A percentile compares a stretch with the other conserved stretches of the same genome.
Conservation (phyloP, 75 land plant genomes). For the Chamaecyparis obtusa region DNA sequence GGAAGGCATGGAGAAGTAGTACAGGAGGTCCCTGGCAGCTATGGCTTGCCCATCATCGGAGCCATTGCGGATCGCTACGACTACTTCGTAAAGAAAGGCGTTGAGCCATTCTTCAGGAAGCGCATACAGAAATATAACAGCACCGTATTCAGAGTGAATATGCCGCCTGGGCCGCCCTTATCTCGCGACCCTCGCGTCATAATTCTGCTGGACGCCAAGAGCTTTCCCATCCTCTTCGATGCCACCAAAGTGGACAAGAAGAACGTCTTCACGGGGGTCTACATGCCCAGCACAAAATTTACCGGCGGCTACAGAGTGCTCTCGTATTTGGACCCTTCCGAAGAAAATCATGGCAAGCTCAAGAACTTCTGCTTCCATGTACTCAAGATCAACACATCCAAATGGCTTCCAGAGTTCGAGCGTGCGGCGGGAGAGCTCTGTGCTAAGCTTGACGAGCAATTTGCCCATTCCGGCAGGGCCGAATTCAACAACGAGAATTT, state of each 20-base stretch:
- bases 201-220: constrained; percentile 37
- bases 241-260: constrained; percentile 37
- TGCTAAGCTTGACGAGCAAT: too few relatives aligned
- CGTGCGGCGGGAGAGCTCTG: background rate
- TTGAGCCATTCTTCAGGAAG: constrained; percentile 15
- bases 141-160: too few relatives aligned
- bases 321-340: constrained; percentile 26
- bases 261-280: constrained; percentile 31
- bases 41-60: too few relatives aligned
- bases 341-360: constrained; percentile 10
- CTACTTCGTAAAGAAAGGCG: too few relatives aligned
- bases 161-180: constrained; percentile 32
- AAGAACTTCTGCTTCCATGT: background rate
- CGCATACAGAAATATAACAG: constrained; percentile 12
- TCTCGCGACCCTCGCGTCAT: constrained; percentile 33
- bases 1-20: too few relatives aligned
- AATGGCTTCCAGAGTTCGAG: constrained; percentile 15
- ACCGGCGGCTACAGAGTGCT: constrained; percentile 29
- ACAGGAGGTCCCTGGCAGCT: too few relatives aligned
- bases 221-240: constrained; percentile 16
- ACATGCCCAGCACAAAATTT: constrained; percentile 15
- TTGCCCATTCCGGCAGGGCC: too few relatives aligned
- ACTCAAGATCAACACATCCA: background rate
- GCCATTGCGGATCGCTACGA: too few relatives aligned
- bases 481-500: too few relatives aligned